Evolutionary conservation across 768 basidiomycete species (phyloP).

Genomic region (Cystobasidiopsis lactophilus): DNA sequence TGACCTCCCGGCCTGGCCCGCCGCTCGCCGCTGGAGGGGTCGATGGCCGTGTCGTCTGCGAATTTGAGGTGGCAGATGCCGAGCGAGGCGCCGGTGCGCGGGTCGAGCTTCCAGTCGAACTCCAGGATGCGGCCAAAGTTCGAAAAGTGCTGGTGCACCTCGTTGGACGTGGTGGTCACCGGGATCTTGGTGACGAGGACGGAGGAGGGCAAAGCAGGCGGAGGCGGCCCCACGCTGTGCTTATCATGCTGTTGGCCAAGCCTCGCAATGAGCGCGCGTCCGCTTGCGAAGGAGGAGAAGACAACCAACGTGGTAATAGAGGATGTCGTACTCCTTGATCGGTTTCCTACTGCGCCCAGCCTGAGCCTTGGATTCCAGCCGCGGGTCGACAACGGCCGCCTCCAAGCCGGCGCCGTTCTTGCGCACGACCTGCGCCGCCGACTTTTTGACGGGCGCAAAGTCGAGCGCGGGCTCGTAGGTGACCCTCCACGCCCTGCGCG

Average conservation of each 20-base stretch:
- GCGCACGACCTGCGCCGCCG: too few species aligned
- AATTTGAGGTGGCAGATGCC: slow-evolving; percentile 59
- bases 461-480: slow-evolving; percentile 15
- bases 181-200: slow-evolving; percentile 53
- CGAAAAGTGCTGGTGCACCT: slow-evolving; percentile 44
- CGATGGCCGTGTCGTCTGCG: slow-evolving; percentile 10
- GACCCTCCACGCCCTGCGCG: slow-evolving; percentile 7
- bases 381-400: too few species aligned
- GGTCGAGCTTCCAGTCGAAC: slow-evolving; percentile 59
- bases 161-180: slow-evolving; percentile 42
- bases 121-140: slow-evolving; percentile 35
- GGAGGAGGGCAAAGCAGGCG: slow-evolving; percentile 34
- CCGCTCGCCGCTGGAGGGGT: not conserved
- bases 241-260: slow-evolving; percentile 48
- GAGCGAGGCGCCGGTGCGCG: slow-evolving; percentile 50
- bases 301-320: too few species aligned
- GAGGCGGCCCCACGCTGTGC: slow-evolving; percentile 47
- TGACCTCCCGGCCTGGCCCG: not conserved
- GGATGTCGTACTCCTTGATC: too few species aligned
- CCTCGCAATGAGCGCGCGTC: too few species aligned
- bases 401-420: too few species aligned
- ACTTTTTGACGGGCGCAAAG: not conserved
- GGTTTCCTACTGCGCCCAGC: too few species aligned
- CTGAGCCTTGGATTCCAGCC: too few species aligned
- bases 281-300: too few species aligned